Conservation (phyloP, 495 filamentous ascomycete genomes). For the Cryomyces antarcticus region DNA sequence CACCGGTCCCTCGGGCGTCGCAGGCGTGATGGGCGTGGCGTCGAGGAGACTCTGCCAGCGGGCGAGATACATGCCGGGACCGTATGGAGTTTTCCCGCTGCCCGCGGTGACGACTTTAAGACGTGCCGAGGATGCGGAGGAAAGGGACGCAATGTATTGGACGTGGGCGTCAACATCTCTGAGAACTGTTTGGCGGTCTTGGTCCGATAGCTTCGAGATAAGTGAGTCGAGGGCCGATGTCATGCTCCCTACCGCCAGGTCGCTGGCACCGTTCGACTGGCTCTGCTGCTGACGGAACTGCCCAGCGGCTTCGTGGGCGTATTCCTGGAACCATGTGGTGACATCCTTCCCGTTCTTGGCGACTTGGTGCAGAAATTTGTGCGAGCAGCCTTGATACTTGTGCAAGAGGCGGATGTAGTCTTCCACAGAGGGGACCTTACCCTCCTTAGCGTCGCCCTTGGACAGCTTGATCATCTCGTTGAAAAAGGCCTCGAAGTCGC, state of each 20-base stretch:
- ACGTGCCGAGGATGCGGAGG: conserved; percentile 24
- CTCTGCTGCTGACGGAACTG: conserved; percentile 18
- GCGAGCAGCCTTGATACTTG: conserved; percentile 30
- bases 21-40: conserved; percentile 35
- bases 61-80: conserved; percentile 41
- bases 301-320: conserved; percentile 18
- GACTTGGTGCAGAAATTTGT: conserved; percentile 42
- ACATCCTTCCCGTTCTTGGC: conserved; percentile 40
- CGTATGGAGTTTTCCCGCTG: conserved; percentile 13
- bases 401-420: conserved; percentile 38
- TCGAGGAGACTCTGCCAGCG: conserved; percentile 45
- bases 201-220: conserved; percentile 22
- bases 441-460: conserved; percentile 1
- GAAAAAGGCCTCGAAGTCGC: conserved; percentile 35
- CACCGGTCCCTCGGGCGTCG: conserved; percentile 19
- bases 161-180: conserved; percentile 29
- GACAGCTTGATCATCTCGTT: conserved; percentile 34
- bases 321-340: conserved; percentile 26
- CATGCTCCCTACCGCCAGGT: conserved; percentile 22
- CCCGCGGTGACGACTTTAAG: conserved; percentile 20
- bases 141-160: conserved; percentile 29
- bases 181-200: conserved; percentile 17
- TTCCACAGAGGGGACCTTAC: conserved; percentile 29
- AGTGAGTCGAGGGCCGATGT: conserved; percentile 24
- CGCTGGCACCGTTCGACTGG: conserved; percentile 2